Evolutionary conservation across 805 yeast species (phyloP).

Genomic region (Wickerhamiella spandovensis): DNA sequence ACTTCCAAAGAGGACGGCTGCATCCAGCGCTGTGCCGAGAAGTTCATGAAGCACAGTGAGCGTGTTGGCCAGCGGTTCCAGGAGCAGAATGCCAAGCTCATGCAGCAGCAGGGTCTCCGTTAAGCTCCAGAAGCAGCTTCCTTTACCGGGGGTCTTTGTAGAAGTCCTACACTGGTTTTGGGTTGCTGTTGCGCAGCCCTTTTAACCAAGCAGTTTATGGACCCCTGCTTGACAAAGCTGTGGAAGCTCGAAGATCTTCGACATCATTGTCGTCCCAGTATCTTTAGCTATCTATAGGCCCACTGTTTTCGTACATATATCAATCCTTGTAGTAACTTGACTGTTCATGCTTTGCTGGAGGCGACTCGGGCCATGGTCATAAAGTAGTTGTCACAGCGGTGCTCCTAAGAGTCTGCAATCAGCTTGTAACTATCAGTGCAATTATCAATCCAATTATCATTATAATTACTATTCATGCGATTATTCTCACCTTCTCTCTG

Average conservation of each 20-base stretch:
- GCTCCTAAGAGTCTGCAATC: too few relatives aligned
- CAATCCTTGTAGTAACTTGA: not conserved
- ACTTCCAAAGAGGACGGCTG: slow-evolving; percentile 77
- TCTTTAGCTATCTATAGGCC: not conserved
- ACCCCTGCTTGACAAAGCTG: not conserved
- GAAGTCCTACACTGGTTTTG: too few relatives aligned
- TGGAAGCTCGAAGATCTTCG: not conserved
- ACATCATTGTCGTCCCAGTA: too few relatives aligned
- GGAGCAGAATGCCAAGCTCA: slow-evolving; percentile 56
- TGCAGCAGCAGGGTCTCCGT: slow-evolving; percentile 10
- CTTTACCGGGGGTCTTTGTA: too few relatives aligned
- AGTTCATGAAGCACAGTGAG: slow-evolving; percentile 95
- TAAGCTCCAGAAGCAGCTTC: too few relatives aligned
- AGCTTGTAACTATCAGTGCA: too few relatives aligned
- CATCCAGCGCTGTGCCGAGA: slow-evolving; percentile 85
- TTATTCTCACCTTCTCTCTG: too few relatives aligned
- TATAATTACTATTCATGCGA: too few relatives aligned
- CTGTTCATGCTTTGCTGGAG: too few relatives aligned
- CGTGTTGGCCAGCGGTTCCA: slow-evolving; percentile 98
- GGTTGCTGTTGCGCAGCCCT: too few relatives aligned
- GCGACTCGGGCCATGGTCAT: not conserved
- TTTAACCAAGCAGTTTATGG: too few relatives aligned
- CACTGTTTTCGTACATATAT: not conserved
- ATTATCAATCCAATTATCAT: too few relatives aligned
- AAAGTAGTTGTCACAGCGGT: not conserved